These are phyloP conservation scores for Sanghuangporus weigelae DNA, from an alignment of 1,284 basidiomycete genomes.

Conservation along the genomic window DNA sequence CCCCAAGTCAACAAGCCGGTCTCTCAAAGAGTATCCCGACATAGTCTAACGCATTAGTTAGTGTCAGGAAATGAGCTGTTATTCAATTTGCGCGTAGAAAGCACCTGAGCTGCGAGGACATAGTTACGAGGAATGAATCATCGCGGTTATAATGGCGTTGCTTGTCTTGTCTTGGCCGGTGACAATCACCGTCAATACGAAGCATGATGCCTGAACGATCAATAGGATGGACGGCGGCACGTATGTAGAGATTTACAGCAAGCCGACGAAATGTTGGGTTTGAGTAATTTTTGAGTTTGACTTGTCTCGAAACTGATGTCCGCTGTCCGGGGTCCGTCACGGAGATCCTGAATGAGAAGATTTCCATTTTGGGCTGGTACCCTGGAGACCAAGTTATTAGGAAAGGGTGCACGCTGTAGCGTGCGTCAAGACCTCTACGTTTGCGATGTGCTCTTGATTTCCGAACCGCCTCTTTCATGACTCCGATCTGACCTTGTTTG, in stretches of 20 bases:
- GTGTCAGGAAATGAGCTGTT: neutral
- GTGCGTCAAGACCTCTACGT: neutral
- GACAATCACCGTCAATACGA: neutral
- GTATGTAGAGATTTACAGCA: neutral
- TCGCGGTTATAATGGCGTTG: neutral
- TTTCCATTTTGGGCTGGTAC: neutral
- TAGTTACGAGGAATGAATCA: neutral
- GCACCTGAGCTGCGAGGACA: neutral
- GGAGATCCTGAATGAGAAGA: neutral
- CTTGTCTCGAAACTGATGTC: neutral
- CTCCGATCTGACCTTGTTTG: neutral
- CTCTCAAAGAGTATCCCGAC: neutral
- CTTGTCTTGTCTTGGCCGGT: neutral
- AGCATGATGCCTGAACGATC: neutral
- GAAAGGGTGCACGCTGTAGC: neutral
- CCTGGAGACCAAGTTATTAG: neutral
- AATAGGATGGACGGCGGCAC: neutral
- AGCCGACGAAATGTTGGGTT: neutral
- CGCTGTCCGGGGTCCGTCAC: slow-evolving; percentile 1
- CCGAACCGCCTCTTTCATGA: neutral
- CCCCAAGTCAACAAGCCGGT: neutral
- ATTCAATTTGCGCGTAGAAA: neutral
- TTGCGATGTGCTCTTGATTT: neutral
- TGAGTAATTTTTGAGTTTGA: neutral
- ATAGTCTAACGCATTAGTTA: neutral